Evolutionary conservation across 2,329 filamentous ascomycete species (phyloP), one percentile per base, ranked within the genome.

Genomic region (Colletotrichum ledebouriae): DNA sequence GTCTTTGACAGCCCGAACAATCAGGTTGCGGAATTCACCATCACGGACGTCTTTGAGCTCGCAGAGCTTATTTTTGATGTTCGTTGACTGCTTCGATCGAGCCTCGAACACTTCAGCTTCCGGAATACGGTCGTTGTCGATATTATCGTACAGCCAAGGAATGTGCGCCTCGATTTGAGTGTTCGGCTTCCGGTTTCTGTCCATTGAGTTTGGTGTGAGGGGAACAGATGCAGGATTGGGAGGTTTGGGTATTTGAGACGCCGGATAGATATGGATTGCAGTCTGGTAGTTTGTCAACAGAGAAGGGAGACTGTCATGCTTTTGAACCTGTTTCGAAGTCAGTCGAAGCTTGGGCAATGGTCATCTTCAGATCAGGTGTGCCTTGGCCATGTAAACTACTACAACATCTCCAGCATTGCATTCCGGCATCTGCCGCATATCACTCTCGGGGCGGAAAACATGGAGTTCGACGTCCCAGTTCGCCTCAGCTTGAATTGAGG

Each of bases 1-100:
- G 2, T 82, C 78, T 52, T 77, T 82, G 53, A 94, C 85, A 2
- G 97, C 87, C 74, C 94, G 86, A 2, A 87, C 94, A 17, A 93
- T 81, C 1, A 97, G 75, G 75, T 97, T 89, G 73, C 86, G 88
- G 74, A 90, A 97, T 0, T 73, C 81, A 13, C 78, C 77, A 0
- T 85, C 79, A 3, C 79, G 73, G 1, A 93, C 79, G 72, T 94
- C 87, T 71, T 90, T 84, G 60, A 98, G 84, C 17, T 90, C 80
- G 41, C 82, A 82, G 73, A 90, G 91, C 75, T 91, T 94, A 10
- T 85, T 75, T 50, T 79, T 84, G 52, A 81, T 47, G 49, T 84
- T 84, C 42, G 76, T 70, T 0, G 87, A 85, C 44, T 76, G 76
- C 0, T 74, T 63, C 3, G 77, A 75, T 59, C 76, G 78, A 2